Conservation (phyloP, 2,329 filamentous ascomycete genomes). For the Penicillium capsulatum region DNA sequence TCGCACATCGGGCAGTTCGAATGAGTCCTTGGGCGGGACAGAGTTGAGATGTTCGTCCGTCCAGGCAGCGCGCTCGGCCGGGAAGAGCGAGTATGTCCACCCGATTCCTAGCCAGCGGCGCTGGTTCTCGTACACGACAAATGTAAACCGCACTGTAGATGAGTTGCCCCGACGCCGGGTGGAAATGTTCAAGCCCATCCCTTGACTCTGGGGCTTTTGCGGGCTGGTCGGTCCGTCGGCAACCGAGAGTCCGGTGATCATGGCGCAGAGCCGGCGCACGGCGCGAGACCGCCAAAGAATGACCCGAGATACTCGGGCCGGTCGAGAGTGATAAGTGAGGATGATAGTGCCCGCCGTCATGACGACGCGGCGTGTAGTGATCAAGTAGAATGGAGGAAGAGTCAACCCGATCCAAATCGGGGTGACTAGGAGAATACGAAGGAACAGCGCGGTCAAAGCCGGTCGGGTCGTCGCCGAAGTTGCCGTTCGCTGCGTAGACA, state of each 20-base stretch:
- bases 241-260: slow-evolving; percentile 74
- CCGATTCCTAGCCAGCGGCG: slow-evolving; percentile 90
- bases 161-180: slow-evolving; percentile 48
- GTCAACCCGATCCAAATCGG: slow-evolving; percentile 84
- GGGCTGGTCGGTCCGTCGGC: slow-evolving; percentile 39
- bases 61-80: slow-evolving; percentile 86
- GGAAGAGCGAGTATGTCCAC: slow-evolving; percentile 87
- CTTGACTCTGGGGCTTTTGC: slow-evolving; percentile 39
- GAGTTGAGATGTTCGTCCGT: slow-evolving; percentile 91
- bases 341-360: slow-evolving; percentile 82
- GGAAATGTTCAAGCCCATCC: slow-evolving; percentile 47
- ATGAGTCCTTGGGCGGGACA: slow-evolving; percentile 69
- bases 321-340: slow-evolving; percentile 87
- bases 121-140: slow-evolving; percentile 95
- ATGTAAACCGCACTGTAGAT: slow-evolving; percentile 88
- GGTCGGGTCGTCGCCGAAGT: slow-evolving; percentile 88
- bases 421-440: slow-evolving; percentile 81
- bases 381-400: slow-evolving; percentile 73
- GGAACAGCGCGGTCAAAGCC: slow-evolving; percentile 81
- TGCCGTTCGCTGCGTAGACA: slow-evolving; percentile 83
- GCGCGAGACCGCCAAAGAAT: slow-evolving; percentile 84
- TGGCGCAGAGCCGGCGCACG: slow-evolving; percentile 63
- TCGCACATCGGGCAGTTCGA: slow-evolving; percentile 64
- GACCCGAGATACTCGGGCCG: slow-evolving; percentile 76
- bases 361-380: slow-evolving; percentile 79